Percentiles rank a stretch among this genome's conserved stretches.
These are phyloP conservation scores for Globisporangium nagaii DNA, from an alignment of 352 stramenopile species.

Conservation along the genomic window DNA sequence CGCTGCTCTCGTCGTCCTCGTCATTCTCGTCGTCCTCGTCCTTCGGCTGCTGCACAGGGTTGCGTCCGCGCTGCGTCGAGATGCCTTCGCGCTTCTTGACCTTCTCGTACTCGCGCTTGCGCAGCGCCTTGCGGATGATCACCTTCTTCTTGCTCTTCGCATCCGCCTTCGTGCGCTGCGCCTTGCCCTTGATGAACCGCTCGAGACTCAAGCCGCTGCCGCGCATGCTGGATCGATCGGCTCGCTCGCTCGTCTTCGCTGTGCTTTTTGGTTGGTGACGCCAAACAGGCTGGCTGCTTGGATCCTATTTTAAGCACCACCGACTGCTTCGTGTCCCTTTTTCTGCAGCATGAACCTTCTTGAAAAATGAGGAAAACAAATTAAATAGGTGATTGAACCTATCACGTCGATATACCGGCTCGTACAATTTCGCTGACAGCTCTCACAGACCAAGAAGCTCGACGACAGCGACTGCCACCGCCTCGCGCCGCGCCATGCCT, in stretches of 20 bases:
- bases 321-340: no score
- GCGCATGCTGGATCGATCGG: constrained; percentile 40
- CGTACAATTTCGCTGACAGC: no score
- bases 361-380: no score
- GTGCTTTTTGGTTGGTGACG: background rate
- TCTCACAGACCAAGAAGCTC: no score
- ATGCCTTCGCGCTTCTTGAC: constrained; percentile 58
- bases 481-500: no score
- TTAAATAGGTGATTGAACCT: no score
- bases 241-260: background rate
- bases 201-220: constrained; percentile 81
- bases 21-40: constrained; percentile 8
- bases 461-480: no score
- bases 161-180: constrained; percentile 70
- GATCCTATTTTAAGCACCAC: no score
- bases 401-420: no score
- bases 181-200: constrained; percentile 84
- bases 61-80: constrained; percentile 11
- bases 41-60: constrained; percentile 1
- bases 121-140: constrained; percentile 77
- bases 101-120: constrained; percentile 76
- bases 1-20: constrained; percentile 2
- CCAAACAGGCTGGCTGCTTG: no score
- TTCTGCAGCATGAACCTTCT: no score
- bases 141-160: constrained; percentile 81